Percentiles rank a stretch among this genome's conserved stretches.
Evolutionary conservation across 78 protist genomes (phyloP).

Genomic region (Protostelium mycophagum): DNA sequence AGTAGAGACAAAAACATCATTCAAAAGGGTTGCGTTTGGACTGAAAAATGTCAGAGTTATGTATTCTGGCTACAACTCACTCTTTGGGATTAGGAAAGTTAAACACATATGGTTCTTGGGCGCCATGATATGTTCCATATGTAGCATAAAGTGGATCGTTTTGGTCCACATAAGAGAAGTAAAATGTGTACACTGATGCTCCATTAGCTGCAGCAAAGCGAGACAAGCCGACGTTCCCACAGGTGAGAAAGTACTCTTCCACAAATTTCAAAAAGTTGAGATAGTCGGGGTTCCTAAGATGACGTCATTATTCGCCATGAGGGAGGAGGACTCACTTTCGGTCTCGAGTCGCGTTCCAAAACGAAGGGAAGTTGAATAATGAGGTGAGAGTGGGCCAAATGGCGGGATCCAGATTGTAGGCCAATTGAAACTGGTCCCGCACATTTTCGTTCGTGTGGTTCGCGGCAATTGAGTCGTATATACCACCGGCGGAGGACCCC

Average conservation of each 20-base stretch:
- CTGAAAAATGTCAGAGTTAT: too few species aligned
- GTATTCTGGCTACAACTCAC: too few species aligned
- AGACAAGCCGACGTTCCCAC: constrained; percentile 37
- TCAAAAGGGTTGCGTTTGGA: too few species aligned
- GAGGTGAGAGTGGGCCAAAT: not conserved
- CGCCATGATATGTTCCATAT: not conserved
- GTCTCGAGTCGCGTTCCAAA: not conserved
- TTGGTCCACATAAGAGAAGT: not conserved
- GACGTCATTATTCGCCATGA: not conserved
- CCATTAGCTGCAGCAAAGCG: not conserved
- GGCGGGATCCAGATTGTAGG: not conserved
- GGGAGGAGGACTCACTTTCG: not conserved
- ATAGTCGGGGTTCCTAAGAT: not conserved
- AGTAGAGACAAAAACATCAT: too few species aligned
- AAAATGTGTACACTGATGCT: not conserved
- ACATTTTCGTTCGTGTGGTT: not conserved
- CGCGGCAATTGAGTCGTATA: not conserved
- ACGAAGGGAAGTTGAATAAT: not conserved
- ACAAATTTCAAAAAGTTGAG: constrained; percentile 26
- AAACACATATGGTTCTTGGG: too few species aligned
- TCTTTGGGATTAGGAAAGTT: too few species aligned
- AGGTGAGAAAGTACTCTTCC: constrained; percentile 52
- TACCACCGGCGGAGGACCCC: not conserved
- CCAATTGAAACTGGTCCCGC: not conserved
- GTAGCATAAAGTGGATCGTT: not conserved